Percentiles rank a stretch among this genome's conserved stretches.
Evolutionary conservation across 176 grass and related monocot genomes (phyloP).

Genomic region (Oryza glumipatula): DNA sequence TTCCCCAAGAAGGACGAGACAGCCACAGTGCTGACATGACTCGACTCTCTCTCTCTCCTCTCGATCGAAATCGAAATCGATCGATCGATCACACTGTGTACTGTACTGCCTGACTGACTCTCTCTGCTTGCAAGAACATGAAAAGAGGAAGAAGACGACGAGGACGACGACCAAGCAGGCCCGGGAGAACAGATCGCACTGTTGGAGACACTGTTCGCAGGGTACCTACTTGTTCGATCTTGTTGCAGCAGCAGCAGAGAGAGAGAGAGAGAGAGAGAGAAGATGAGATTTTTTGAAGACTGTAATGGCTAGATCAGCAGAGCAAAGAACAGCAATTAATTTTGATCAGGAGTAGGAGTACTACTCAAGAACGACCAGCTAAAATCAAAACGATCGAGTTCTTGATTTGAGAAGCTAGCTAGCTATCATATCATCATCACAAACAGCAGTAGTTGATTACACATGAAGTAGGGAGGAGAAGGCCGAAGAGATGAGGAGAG

Average conservation of each 20-base stretch:
- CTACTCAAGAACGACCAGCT: not conserved
- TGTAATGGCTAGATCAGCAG: not conserved
- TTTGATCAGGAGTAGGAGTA: not conserved
- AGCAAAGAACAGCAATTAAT: not conserved
- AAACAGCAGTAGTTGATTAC: constrained; percentile 12
- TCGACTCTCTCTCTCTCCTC: not conserved
- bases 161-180: not conserved
- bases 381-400: not conserved
- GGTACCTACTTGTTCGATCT: not conserved
- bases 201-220: not conserved
- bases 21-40: constrained; percentile 37
- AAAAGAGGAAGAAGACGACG: not conserved
- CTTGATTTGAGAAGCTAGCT: constrained; percentile 3
- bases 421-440: constrained; percentile 30
- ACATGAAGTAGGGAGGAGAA: not conserved
- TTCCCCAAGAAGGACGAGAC: constrained; percentile 45
- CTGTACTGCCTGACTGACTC: not conserved
- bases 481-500: not conserved
- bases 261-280: not conserved
- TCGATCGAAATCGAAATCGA: not conserved
- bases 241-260: not conserved
- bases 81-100: not conserved
- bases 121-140: not conserved
- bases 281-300: not conserved
- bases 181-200: not conserved